Base-by-base conservation (phyloP, 805 yeast species). In the Zygoascus ofunaensis region DNA sequence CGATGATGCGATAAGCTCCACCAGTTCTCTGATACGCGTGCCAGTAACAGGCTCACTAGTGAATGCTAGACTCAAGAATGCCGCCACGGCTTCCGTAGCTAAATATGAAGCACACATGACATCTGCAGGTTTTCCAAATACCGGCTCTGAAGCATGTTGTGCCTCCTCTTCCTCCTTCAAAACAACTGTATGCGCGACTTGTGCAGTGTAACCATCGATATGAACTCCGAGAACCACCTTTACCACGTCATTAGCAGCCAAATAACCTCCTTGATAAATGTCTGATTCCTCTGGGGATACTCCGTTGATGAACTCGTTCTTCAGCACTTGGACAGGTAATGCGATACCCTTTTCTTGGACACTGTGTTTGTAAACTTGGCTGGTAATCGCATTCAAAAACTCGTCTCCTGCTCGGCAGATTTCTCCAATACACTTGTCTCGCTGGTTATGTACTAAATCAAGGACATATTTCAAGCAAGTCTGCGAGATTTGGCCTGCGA, bases 121-220 rank as follows among this genome's bases (percentile, higher is more conserved):
- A 65, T 92, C 97, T 15, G 97, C 95, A 53, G 80, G 77, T 46
- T 78, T 64, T 8, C 97, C 97, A 49, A 82, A 69, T 47, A 84
- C 70, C 12, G 98, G 97, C 30, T 87, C 92, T 26, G 7, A 7
- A 17, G 74, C 63, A 40, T 90, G 89, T 30, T 56, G 55, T 35
- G 63, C 46, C 22, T 63, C 58, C 7, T 48, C 53, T 42, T 94
- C 94, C 23, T 55, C 56, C 17, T 59, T 51, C 43, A 87, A 79
- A 24, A 87, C 92, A 50, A 87, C 58, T 1, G 97, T 89, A 64
- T 92, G 98, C 23, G 94, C 78, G 8, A 77, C 79, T 60, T 79
- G 77, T 1, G 95, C 79, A 10, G 97, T 84, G 68, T 89, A 92
- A 45, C 98, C 98, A 64, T 92, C 98, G 54, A 92, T 77, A 52